Conservation (phyloP, 2,329 filamentous ascomycete genomes). For the Sclerotinia spermophila region DNA sequence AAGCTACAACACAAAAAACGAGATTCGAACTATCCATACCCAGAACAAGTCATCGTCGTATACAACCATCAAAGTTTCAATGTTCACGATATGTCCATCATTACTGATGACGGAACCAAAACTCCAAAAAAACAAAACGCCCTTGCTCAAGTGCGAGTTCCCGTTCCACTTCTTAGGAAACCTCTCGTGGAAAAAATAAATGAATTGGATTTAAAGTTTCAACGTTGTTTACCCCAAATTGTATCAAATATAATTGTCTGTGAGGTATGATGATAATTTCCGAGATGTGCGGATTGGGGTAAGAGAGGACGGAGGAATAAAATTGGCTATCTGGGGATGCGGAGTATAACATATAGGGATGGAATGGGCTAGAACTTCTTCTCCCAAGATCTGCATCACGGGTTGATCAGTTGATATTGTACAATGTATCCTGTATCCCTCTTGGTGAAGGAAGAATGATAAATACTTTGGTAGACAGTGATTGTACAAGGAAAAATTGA, state of each 20-base stretch:
- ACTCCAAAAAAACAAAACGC: neutral
- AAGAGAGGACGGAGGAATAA: too few relatives aligned
- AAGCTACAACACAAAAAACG: neutral
- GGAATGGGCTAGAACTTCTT: too few relatives aligned
- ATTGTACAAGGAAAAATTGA: too few relatives aligned
- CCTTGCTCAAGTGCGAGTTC: neutral
- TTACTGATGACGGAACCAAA: neutral
- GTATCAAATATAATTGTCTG: neutral
- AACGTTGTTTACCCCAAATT: neutral
- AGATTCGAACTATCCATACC: too few relatives aligned
- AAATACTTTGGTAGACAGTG: too few relatives aligned
- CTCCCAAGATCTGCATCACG: too few relatives aligned
- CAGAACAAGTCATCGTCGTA: neutral
- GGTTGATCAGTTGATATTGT: too few relatives aligned
- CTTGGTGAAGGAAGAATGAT: too few relatives aligned
- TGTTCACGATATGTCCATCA: neutral
- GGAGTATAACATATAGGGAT: too few relatives aligned
- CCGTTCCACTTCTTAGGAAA: neutral
- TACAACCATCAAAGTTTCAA: neutral
- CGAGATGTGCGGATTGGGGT: neutral
- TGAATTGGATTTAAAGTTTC: neutral
- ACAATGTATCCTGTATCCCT: too few relatives aligned
- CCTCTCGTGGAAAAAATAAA: neutral
- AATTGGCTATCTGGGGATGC: neutral
- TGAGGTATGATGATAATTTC: neutral